Conservation (phyloP, 31 red algal genomes). For the Bonnemaisonia californica region DNA sequence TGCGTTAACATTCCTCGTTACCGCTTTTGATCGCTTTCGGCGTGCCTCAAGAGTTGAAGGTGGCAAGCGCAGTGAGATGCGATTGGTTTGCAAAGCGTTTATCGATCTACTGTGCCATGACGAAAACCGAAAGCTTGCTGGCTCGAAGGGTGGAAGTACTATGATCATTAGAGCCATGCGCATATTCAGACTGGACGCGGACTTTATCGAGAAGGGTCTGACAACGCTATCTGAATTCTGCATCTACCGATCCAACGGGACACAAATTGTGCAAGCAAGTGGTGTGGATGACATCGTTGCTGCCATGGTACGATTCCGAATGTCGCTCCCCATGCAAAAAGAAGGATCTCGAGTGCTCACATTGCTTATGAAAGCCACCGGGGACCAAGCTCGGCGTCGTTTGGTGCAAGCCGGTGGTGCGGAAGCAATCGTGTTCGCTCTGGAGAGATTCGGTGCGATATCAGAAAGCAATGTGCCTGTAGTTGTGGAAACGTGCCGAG, state of each 20-base stretch:
- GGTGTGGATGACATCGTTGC: slow-evolving; percentile 79
- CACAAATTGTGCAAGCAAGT: slow-evolving; percentile 61
- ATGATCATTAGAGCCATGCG: slow-evolving; percentile 74
- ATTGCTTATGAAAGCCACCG: slow-evolving; percentile 60
- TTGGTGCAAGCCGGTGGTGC: slow-evolving; percentile 64
- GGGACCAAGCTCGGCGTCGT: slow-evolving; percentile 62
- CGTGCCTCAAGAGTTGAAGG: slow-evolving; percentile 51
- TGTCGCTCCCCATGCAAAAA: slow-evolving; percentile 47
- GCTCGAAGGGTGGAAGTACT: slow-evolving; percentile 50
- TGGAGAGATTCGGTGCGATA: slow-evolving; percentile 68
- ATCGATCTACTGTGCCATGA: slow-evolving; percentile 63
- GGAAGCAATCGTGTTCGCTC: slow-evolving; percentile 60
- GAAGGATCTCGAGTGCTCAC: slow-evolving; percentile 65
- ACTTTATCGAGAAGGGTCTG: slow-evolving; percentile 60
- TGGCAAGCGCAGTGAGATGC: slow-evolving; percentile 69
- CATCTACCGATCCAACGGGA: slow-evolving; percentile 58
- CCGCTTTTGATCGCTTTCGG: slow-evolving; percentile 62
- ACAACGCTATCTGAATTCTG: slow-evolving; percentile 69
- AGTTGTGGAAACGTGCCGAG: slow-evolving; percentile 54
- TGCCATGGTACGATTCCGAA: slow-evolving; percentile 69
- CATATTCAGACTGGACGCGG: slow-evolving; percentile 66
- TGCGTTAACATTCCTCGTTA: slow-evolving; percentile 46
- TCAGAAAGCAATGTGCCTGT: slow-evolving; percentile 43
- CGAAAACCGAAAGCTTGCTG: slow-evolving; percentile 59
- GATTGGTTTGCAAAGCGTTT: slow-evolving; percentile 69